Percentiles rank a stretch among this genome's conserved stretches.
Evolutionary conservation across 768 basidiomycete species (phyloP).

Genomic region (Amanita muscaria): DNA sequence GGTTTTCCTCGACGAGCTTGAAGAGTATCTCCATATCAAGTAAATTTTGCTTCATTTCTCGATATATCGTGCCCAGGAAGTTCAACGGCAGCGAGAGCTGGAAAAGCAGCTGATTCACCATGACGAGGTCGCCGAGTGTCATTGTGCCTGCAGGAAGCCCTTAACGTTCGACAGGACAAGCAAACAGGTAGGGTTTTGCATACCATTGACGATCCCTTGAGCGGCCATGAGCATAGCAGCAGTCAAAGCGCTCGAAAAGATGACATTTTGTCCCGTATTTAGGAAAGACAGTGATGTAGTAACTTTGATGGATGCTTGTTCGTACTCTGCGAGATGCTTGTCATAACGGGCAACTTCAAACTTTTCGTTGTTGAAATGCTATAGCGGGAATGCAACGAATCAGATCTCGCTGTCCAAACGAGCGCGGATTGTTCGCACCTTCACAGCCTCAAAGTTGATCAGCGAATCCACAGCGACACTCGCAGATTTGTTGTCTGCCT

Average conservation of each 20-base stretch:
- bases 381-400: conserved; percentile 11
- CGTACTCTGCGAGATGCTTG: conserved; percentile 76
- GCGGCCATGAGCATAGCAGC: conserved; percentile 95
- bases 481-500: conserved; percentile 94
- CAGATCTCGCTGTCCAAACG: neutral
- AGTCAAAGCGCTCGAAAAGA: conserved; percentile 90
- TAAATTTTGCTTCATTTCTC: conserved; percentile 91
- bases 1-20: conserved; percentile 78
- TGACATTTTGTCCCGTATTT: conserved; percentile 95
- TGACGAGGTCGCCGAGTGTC: conserved; percentile 97
- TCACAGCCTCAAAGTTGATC: conserved; percentile 98
- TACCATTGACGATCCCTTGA: conserved; percentile 88
- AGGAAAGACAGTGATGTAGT: conserved; percentile 88
- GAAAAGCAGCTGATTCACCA: conserved; percentile 98
- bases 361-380: conserved; percentile 97
- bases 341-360: conserved; percentile 92
- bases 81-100: conserved; percentile 94
- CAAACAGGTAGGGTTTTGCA: no score
- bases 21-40: conserved; percentile 96
- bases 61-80: conserved; percentile 95
- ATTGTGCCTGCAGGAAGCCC: conserved; percentile 61
- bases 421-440: conserved; percentile 56
- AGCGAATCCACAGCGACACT: conserved; percentile 90
- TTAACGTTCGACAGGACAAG: no score
- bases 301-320: conserved; percentile 89